Evolutionary conservation across 768 basidiomycete species (phyloP).

Genomic region (Hysterangium stoloniferum): DNA sequence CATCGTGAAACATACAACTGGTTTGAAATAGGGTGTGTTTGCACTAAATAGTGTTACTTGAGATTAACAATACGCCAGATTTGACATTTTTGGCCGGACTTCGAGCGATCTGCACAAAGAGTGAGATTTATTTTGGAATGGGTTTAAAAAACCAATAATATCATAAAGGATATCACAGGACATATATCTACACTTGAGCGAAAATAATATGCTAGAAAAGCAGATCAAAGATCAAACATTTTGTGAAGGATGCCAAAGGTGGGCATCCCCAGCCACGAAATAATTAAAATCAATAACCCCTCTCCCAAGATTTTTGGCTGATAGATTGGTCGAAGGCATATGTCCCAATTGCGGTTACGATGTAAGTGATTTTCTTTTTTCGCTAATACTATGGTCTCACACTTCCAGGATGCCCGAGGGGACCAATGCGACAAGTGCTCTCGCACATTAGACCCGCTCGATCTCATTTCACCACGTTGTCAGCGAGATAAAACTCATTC

Average conservation of each 20-base stretch:
- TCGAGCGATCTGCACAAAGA: conserved; percentile 85
- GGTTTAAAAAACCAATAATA: background rate
- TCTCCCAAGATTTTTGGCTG: conserved; percentile 73
- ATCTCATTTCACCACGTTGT: conserved; percentile 92
- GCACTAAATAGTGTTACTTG: background rate
- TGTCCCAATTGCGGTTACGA: conserved; percentile 91
- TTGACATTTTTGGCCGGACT: conserved; percentile 94
- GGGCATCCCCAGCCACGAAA: conserved; percentile 16
- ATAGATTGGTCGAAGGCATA: conserved; percentile 96
- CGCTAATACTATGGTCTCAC: background rate
- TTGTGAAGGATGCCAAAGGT: conserved; percentile 88
- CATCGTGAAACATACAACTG: conserved; percentile 94
- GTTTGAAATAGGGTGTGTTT: conserved; percentile 85
- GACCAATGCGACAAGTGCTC: conserved; percentile 97
- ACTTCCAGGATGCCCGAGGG: conserved; percentile 79
- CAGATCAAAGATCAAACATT: conserved; percentile 91
- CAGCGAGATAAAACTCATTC: conserved; percentile 75
- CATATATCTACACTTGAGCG: conserved; percentile 77
- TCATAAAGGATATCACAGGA: conserved; percentile 74
- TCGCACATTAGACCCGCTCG: conserved; percentile 86
- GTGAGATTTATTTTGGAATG: conserved; percentile 34
- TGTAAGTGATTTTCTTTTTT: conserved; percentile 31
- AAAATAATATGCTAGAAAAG: conserved; percentile 68
- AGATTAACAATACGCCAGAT: conserved; percentile 38
- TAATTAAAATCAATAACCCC: conserved; percentile 1